Conservation (phyloP, 2,329 filamentous ascomycete species). For the Penicillium griseofulvum region DNA sequence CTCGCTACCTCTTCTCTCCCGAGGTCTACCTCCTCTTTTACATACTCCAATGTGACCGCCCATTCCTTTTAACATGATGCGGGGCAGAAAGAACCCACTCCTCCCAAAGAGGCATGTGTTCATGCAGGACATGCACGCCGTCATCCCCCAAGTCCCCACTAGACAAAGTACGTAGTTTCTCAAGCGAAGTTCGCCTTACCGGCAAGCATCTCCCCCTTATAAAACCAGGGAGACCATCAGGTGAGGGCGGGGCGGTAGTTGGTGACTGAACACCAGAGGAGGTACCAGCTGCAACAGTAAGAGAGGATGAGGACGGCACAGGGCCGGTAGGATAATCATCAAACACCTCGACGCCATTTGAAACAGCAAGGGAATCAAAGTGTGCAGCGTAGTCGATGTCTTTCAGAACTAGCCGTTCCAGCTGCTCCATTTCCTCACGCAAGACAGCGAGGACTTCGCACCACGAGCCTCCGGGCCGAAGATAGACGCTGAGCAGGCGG, state of each 20-base stretch:
- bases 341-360: conserved; percentile 19
- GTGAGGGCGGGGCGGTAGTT: neutral
- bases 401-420: conserved; percentile 63
- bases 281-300: conserved; percentile 21
- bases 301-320: conserved; percentile 14
- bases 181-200: conserved; percentile 16
- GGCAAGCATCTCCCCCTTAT: conserved; percentile 3
- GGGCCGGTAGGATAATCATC: conserved; percentile 4
- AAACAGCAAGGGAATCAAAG: conserved; percentile 47
- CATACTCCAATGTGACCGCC: conserved; percentile 3
- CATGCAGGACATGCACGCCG: conserved; percentile 32
- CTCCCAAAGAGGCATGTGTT: conserved; percentile 39
- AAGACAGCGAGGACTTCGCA: conserved; percentile 58
- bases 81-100: conserved; percentile 37
- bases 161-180: conserved; percentile 28
- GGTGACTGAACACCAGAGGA: neutral
- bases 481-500: conserved; percentile 58
- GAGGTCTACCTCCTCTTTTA: neutral
- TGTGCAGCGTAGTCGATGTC: conserved; percentile 59
- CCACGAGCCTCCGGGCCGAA: conserved; percentile 61
- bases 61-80: neutral
- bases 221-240: neutral
- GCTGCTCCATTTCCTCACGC: conserved; percentile 54
- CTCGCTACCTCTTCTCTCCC: no score
- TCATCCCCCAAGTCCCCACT: conserved; percentile 39